A percentile compares a stretch with the other conserved stretches of the same genome.
These are phyloP conservation scores for Alopecurus myosuroides DNA, from an alignment of 176 grass and related monocot genomes.

Conservation along the genomic window DNA sequence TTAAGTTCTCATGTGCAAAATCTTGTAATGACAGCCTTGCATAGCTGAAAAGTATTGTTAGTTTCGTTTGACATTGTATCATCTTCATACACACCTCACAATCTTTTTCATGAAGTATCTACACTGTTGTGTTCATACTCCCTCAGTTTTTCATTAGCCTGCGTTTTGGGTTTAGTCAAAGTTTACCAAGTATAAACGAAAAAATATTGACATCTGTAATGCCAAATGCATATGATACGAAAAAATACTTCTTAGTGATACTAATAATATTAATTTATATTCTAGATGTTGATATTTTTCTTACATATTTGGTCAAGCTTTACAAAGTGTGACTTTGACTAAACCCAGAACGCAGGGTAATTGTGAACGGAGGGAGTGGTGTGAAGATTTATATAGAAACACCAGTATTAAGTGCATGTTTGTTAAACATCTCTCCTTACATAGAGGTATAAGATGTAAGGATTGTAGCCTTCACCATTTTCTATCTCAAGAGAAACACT, in stretches of 20 bases:
- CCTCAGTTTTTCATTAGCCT: no score
- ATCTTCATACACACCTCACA: background rate
- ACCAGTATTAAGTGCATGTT: background rate
- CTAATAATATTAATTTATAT: no score
- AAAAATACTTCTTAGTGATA: no score
- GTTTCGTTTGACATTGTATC: background rate
- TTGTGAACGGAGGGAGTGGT: no score
- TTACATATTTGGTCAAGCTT: no score
- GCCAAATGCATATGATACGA: no score
- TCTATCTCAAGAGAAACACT: background rate
- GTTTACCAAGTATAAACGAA: no score
- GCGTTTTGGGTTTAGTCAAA: no score
- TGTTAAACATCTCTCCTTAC: background rate
- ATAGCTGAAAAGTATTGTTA: background rate
- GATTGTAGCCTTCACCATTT: slow-evolving; percentile 6
- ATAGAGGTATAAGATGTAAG: background rate
- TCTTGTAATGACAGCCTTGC: background rate
- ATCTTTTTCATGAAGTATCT: background rate
- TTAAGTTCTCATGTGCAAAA: background rate
- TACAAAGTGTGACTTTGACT: no score
- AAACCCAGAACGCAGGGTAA: no score
- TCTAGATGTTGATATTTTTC: no score
- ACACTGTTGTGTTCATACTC: background rate
- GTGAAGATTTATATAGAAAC: background rate
- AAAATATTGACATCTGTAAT: no score